Conservation (phyloP, 1,284 basidiomycete species). For the Cutaneotrichosporon daszewskae region DNA sequence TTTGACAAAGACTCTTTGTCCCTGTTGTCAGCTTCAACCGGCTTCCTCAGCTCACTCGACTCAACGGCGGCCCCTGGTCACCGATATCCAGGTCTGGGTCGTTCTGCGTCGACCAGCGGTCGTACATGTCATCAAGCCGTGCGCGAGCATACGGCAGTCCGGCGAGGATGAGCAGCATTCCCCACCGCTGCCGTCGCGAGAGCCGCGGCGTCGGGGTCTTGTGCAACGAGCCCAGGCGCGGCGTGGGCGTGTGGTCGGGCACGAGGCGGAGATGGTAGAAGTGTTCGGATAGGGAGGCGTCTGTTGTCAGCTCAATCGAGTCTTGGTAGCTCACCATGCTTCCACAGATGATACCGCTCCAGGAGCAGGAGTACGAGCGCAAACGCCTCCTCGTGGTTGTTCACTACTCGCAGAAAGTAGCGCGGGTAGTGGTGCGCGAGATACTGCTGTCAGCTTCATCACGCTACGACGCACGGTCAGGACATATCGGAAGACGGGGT, state of each 20-base stretch:
- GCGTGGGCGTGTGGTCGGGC: slow-evolving; percentile 24
- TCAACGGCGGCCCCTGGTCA: slow-evolving; percentile 26
- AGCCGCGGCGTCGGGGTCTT: slow-evolving; percentile 16
- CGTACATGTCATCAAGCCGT: slow-evolving; percentile 84
- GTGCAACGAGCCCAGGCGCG: slow-evolving; percentile 20
- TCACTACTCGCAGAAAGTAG: slow-evolving; percentile 84
- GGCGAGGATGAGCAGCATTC: slow-evolving; percentile 73
- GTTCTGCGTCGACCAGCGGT: slow-evolving; percentile 54
- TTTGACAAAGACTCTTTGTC: slow-evolving; percentile 54
- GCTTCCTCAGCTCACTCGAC: slow-evolving; percentile 7
- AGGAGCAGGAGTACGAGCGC: slow-evolving; percentile 79
- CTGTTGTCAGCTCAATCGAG: slow-evolving; percentile 16
- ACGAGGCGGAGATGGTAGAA: slow-evolving; percentile 40
- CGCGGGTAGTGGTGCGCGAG: slow-evolving; percentile 93
- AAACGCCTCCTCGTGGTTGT: slow-evolving; percentile 94
- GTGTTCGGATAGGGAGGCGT: slow-evolving; percentile 44
- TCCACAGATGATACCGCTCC: slow-evolving; percentile 82
- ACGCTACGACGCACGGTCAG: slow-evolving; percentile 60
- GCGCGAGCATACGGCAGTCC: slow-evolving; percentile 83
- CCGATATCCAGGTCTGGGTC: slow-evolving; percentile 14
- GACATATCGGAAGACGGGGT: slow-evolving; percentile 93
- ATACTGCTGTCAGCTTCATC: slow-evolving; percentile 55
- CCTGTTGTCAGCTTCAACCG: background rate
- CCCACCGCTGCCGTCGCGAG: slow-evolving; percentile 46
- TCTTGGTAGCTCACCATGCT: slow-evolving; percentile 56